Conservation (phyloP, 139 green algal species). For the Micractinium sp. region DNA sequence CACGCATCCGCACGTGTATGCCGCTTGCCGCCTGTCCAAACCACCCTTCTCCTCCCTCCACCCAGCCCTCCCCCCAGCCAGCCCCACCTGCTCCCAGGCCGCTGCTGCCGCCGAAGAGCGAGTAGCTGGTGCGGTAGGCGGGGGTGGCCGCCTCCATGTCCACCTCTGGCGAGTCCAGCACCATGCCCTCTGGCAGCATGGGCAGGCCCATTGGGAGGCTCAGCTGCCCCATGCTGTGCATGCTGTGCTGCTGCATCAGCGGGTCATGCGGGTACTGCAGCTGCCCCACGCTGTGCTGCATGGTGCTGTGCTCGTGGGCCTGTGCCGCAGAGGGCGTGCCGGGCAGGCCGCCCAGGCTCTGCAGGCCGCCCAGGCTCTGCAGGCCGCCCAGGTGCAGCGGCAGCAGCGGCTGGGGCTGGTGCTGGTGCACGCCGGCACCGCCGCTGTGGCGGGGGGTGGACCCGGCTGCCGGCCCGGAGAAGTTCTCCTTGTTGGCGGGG, state of each 20-base stretch:
- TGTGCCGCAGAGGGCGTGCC: not conserved
- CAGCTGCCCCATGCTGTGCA: no score
- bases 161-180: not conserved
- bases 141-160: not conserved
- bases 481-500: not conserved
- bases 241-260: no score
- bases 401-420: not conserved
- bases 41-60: not conserved
- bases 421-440: not conserved
- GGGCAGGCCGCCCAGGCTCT: not conserved
- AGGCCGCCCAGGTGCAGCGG: not conserved
- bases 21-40: not conserved
- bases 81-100: not conserved
- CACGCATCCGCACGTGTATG: not conserved
- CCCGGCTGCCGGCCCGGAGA: not conserved
- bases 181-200: not conserved
- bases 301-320: not conserved
- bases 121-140: constrained; percentile 4
- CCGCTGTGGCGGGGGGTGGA: not conserved
- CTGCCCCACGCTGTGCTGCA: not conserved
- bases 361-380: no score
- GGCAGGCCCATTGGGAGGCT: not conserved
- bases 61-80: not conserved
- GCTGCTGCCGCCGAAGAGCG: not conserved
- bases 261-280: not conserved